phyloP scores from a whole-genome alignment of 129 eudicot species.

The Helianthus tuberosus region DNA sequence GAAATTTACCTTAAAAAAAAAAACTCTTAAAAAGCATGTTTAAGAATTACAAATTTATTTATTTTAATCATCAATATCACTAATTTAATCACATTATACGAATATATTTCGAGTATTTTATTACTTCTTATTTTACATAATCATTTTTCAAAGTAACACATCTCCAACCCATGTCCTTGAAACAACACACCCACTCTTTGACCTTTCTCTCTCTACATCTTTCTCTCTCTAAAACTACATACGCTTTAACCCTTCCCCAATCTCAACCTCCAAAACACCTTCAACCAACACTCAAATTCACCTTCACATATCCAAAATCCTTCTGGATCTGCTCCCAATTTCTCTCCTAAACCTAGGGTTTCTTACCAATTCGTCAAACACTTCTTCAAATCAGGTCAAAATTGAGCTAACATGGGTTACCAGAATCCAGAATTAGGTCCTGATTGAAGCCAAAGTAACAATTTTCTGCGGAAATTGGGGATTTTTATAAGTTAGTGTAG shows the following conservation, averaged over 20 bases:
- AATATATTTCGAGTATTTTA: too few species aligned
- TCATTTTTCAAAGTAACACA: too few species aligned
- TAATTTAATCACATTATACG: too few species aligned
- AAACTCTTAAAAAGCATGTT: too few species aligned
- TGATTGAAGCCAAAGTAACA: slow-evolving; percentile 40
- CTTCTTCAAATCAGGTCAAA: slow-evolving; percentile 2
- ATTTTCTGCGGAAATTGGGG: slow-evolving; percentile 16
- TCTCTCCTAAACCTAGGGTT: slow-evolving; percentile 2
- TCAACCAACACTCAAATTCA: neutral
- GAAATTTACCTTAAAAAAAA: too few species aligned
- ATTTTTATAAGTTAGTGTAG: slow-evolving; percentile 13
- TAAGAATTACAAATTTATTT: too few species aligned
- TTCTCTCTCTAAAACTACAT: slow-evolving; percentile 19
- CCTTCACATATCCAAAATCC: neutral
- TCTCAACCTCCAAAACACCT: slow-evolving; percentile 8
- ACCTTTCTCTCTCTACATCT: neutral
- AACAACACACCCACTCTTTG: slow-evolving; percentile 26
- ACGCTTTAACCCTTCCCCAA: slow-evolving; percentile 25
- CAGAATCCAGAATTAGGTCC: slow-evolving; percentile 35
- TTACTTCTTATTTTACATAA: too few species aligned
- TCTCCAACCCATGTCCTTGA: too few species aligned
- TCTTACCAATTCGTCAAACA: neutral
- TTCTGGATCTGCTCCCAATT: slow-evolving; percentile 3
- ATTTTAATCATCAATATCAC: too few species aligned
- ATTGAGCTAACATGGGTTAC: neutral